These are phyloP conservation scores for Rhododendron ferrugineum DNA, from an alignment of 148 eudicot genomes.

Conservation along the genomic window DNA sequence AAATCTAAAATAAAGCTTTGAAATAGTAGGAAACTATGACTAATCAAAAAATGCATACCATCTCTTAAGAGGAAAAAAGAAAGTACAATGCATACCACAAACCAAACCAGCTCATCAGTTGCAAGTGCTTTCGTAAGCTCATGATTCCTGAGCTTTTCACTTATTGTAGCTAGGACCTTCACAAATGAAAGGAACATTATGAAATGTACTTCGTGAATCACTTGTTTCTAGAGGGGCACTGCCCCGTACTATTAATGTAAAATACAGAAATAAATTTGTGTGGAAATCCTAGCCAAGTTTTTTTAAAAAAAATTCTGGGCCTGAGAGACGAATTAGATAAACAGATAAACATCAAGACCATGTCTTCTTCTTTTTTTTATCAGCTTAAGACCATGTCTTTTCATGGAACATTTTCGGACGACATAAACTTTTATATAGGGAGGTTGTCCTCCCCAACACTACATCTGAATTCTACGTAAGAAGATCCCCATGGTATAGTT, in stretches of 20 bases:
- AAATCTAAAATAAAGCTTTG: neutral
- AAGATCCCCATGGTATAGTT: neutral
- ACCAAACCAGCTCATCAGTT: slow-evolving; percentile 54
- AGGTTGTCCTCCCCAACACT: neutral
- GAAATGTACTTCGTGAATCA: neutral
- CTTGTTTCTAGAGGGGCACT: neutral
- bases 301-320: neutral
- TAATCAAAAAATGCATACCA: neutral
- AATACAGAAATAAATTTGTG: neutral
- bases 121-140: slow-evolving; percentile 56
- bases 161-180: slow-evolving; percentile 56
- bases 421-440: neutral
- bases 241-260: neutral
- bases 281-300: neutral
- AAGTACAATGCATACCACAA: slow-evolving; percentile 33
- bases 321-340: neutral
- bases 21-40: neutral
- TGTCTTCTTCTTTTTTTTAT: no score
- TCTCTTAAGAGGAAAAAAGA: neutral
- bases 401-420: neutral
- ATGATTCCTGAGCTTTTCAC: slow-evolving; percentile 41
- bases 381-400: neutral
- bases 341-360: neutral
- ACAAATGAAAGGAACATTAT: slow-evolving; percentile 12
- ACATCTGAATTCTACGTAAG: neutral